phyloP scores from a whole-genome alignment of 306 rosid genomes.

The Pyrus pyrifolia region DNA sequence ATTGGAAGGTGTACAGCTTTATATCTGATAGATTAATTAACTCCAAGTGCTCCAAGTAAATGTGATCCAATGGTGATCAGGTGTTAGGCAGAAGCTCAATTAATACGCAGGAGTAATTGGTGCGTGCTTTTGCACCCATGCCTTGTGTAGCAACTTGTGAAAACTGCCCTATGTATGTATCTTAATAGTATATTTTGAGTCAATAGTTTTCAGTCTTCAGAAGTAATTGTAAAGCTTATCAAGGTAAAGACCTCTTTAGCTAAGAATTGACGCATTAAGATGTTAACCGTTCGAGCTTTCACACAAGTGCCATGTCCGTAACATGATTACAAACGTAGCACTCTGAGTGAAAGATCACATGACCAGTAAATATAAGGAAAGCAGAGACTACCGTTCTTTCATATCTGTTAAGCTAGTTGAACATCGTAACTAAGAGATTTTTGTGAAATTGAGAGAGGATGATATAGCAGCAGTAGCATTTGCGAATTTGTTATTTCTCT shows the following conservation, averaged over 20 bases:
- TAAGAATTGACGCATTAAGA: not conserved
- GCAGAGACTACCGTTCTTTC: not conserved
- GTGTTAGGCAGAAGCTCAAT: not conserved
- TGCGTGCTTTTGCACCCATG: not conserved
- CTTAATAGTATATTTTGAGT: not conserved
- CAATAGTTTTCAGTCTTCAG: constrained; percentile 5
- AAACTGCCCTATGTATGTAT: not conserved
- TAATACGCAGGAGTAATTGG: not conserved
- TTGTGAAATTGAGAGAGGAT: not conserved
- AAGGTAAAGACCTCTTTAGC: not conserved
- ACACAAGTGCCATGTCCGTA: not conserved
- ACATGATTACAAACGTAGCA: not conserved
- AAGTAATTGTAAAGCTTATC: constrained; percentile 21
- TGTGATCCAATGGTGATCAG: constrained; percentile 4
- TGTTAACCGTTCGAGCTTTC: not conserved
- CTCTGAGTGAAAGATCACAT: not conserved
- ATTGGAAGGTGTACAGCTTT: constrained; percentile 44
- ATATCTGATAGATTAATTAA: constrained; percentile 5
- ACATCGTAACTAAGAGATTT: not conserved
- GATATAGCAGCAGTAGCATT: not conserved
- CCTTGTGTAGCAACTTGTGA: not conserved
- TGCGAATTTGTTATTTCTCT: constrained; percentile 2
- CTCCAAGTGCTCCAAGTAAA: not conserved
- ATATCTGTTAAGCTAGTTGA: not conserved
- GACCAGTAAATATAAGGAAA: not conserved